Evolutionary conservation across 2,329 filamentous ascomycete genomes (phyloP).

Genomic region (Neofusicoccum parvum): DNA sequence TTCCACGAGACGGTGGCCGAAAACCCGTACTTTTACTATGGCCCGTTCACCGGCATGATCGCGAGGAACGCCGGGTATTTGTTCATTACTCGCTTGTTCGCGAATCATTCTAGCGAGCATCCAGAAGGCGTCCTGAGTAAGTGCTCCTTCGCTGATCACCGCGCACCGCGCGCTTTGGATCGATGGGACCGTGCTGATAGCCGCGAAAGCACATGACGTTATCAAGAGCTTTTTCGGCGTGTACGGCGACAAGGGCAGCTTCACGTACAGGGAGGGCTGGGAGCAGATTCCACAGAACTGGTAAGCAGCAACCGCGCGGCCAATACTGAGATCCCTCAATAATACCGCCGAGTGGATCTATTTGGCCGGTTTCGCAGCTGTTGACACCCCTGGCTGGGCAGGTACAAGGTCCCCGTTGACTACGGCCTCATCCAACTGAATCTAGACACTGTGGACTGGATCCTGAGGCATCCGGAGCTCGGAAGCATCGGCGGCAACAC

Average conservation of each 20-base stretch:
- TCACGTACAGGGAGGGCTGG: neutral
- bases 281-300: neutral
- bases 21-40: conserved; percentile 60
- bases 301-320: too few relatives aligned
- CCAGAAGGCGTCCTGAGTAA: conserved; percentile 3
- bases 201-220: neutral
- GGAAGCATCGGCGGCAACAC: conserved; percentile 54
- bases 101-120: conserved; percentile 3
- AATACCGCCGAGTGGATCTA: too few relatives aligned
- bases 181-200: neutral
- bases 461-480: conserved; percentile 45
- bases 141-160: neutral
- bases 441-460: conserved; percentile 43
- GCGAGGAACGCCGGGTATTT: conserved; percentile 49
- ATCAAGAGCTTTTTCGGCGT: neutral
- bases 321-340: too few relatives aligned
- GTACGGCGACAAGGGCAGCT: neutral
- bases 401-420: conserved; percentile 50
- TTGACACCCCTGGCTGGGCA: conserved; percentile 42
- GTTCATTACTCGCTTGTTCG: conserved; percentile 35
- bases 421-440: conserved; percentile 50
- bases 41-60: conserved; percentile 54
- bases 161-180: neutral
- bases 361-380: too few relatives aligned
- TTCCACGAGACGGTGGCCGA: conserved; percentile 52